Conservation (phyloP, 192 early-diverging fungal species). For the Backusella luteola region DNA sequence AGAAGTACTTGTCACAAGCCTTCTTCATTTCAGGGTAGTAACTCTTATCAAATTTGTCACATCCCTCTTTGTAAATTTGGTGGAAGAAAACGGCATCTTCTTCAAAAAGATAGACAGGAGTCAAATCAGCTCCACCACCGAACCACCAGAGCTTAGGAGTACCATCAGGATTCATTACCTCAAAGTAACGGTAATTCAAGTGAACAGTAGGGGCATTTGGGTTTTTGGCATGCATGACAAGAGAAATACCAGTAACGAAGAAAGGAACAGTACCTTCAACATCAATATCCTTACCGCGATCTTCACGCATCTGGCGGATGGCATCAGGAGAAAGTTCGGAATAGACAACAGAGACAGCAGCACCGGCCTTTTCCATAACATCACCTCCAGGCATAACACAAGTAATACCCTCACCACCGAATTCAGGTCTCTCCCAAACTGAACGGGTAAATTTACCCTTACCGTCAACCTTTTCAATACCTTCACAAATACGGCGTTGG, state of each 20-base stretch:
- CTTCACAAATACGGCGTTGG: conserved; percentile 70
- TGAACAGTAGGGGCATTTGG: conserved; percentile 94
- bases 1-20: conserved; percentile 95
- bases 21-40: conserved; percentile 92
- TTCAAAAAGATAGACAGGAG: conserved; percentile 84
- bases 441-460: conserved; percentile 67
- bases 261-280: conserved; percentile 65
- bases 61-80: conserved; percentile 80
- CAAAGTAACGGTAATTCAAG: conserved; percentile 98
- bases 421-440: conserved; percentile 80
- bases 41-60: conserved; percentile 79
- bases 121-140: conserved; percentile 95
- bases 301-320: conserved; percentile 82
- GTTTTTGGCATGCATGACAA: conserved; percentile 94
- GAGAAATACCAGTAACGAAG: conserved; percentile 87
- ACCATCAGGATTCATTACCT: conserved; percentile 61
- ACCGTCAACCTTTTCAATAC: conserved; percentile 61
- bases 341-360: conserved; percentile 87
- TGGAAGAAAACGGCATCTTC: conserved; percentile 96
- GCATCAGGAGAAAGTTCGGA: conserved; percentile 70
- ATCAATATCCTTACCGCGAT: conserved; percentile 61
- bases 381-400: conserved; percentile 88
- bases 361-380: conserved; percentile 95
- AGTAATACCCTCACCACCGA: conserved; percentile 88
- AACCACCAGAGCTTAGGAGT: conserved; percentile 87